A percentile compares a stretch with the other conserved stretches of the same genome.
phyloP scores from a whole-genome alignment of 2,329 filamentous ascomycete genomes.

The Neurospora sp. region DNA sequence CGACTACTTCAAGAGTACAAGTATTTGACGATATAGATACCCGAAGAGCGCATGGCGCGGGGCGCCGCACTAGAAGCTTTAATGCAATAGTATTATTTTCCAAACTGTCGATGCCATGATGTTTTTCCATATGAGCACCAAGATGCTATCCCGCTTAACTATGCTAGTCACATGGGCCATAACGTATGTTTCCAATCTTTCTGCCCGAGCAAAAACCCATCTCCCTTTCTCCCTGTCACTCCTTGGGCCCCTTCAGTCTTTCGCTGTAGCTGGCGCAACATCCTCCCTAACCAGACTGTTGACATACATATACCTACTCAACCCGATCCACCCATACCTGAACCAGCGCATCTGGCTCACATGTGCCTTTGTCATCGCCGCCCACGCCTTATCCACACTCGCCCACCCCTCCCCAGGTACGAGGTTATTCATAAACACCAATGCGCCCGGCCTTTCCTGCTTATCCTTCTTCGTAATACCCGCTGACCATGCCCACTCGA shows the following conservation, averaged over 20 bases:
- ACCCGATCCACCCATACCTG: slow-evolving; percentile 83
- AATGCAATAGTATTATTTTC: not conserved
- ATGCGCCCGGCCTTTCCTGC: slow-evolving; percentile 39
- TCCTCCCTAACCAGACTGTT: slow-evolving; percentile 60
- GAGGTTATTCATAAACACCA: slow-evolving; percentile 48
- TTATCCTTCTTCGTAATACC: slow-evolving; percentile 23
- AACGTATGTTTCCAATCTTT: not conserved
- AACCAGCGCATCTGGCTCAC: slow-evolving; percentile 99
- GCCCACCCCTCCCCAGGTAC: slow-evolving; percentile 38
- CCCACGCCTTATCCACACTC: slow-evolving; percentile 49
- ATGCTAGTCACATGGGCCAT: not conserved
- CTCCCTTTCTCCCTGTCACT: not conserved
- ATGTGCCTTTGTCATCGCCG: slow-evolving; percentile 84
- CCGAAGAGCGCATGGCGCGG: not conserved
- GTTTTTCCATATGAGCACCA: not conserved
- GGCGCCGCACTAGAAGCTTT: too few relatives aligned
- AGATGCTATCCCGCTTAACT: not conserved
- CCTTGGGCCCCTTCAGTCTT: not conserved
- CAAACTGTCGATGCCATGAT: not conserved
- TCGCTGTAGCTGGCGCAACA: not conserved
- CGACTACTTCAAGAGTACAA: not conserved
- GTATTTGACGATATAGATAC: not conserved
- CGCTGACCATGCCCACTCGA: slow-evolving; percentile 36
- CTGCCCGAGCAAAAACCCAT: not conserved
- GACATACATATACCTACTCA: slow-evolving; percentile 90